phyloP scores from a whole-genome alignment of 2,329 filamentous ascomycete species.

The Thielaviopsis musarum region DNA sequence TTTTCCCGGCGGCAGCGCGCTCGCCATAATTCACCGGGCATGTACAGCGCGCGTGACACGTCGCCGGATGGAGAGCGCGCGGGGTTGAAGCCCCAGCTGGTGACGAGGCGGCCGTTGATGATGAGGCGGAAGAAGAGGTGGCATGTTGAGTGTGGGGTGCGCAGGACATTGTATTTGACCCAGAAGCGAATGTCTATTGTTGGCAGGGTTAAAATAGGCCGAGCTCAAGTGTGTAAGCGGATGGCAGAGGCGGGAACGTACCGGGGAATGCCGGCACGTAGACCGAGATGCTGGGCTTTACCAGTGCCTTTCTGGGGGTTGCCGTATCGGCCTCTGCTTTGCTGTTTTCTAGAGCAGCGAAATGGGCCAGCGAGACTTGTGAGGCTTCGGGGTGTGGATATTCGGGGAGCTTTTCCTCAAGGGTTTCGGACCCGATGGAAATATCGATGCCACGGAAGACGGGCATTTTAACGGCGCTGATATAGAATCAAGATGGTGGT shows the following conservation, averaged over 20 bases:
- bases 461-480: conserved; percentile 24
- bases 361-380: conserved; percentile 21
- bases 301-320: conserved; percentile 10
- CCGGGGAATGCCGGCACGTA: conserved; percentile 40
- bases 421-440: conserved; percentile 23
- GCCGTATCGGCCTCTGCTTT: conserved; percentile 1
- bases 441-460: conserved; percentile 31
- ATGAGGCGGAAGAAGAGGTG: conserved; percentile 38
- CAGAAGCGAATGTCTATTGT: conserved; percentile 33
- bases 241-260: conserved; percentile 16
- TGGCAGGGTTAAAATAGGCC: not conserved
- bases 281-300: conserved; percentile 30
- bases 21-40: conserved; percentile 27
- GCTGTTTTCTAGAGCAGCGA: not conserved
- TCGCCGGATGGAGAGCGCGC: conserved; percentile 20
- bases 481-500: too few relatives aligned
- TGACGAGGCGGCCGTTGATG: conserved; percentile 35
- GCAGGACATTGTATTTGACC: conserved; percentile 30
- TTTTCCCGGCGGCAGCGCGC: conserved; percentile 23
- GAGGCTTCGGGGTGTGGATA: conserved; percentile 37
- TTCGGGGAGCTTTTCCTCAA: conserved; percentile 28
- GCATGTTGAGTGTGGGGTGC: conserved; percentile 19
- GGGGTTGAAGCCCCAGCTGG: conserved; percentile 34
- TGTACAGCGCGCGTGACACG: conserved; percentile 31
- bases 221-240: not conserved